These are phyloP conservation scores for Salix suchowensis DNA, from an alignment of 345 rosid genomes.

Conservation along the genomic window DNA sequence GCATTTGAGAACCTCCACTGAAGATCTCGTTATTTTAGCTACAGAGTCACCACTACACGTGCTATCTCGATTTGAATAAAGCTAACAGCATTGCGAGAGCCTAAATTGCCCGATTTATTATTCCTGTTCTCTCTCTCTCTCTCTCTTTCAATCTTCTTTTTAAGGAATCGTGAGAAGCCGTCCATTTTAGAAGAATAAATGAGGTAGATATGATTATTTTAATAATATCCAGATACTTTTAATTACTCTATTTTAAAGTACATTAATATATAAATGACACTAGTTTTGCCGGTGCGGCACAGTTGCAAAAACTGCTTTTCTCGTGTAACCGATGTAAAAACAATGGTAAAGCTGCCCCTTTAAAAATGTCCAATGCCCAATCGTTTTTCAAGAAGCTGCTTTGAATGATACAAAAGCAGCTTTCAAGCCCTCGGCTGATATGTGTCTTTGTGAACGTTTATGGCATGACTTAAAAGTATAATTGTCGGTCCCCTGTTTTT, in stretches of 20 bases:
- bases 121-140: background rate
- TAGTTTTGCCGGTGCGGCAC: background rate
- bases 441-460: background rate
- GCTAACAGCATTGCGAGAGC: background rate
- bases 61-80: background rate
- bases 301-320: background rate
- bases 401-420: background rate
- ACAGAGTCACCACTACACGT: background rate
- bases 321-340: background rate
- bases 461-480: background rate
- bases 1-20: slow-evolving; percentile 4
- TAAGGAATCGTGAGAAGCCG: too few relatives aligned
- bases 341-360: background rate
- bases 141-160: too few relatives aligned
- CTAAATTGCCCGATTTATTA: background rate
- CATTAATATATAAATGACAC: too few relatives aligned
- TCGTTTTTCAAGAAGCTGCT: background rate
- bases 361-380: background rate
- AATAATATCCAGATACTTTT: too few relatives aligned
- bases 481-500: background rate
- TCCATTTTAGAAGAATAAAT: too few relatives aligned
- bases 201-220: too few relatives aligned
- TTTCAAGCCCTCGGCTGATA: background rate
- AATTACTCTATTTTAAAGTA: too few relatives aligned
- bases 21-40: background rate